A percentile compares a stretch with the other conserved stretches of the same genome.
These are phyloP conservation scores for Favolaschia claudopus DNA, from an alignment of 768 basidiomycete genomes.

Conservation along the genomic window DNA sequence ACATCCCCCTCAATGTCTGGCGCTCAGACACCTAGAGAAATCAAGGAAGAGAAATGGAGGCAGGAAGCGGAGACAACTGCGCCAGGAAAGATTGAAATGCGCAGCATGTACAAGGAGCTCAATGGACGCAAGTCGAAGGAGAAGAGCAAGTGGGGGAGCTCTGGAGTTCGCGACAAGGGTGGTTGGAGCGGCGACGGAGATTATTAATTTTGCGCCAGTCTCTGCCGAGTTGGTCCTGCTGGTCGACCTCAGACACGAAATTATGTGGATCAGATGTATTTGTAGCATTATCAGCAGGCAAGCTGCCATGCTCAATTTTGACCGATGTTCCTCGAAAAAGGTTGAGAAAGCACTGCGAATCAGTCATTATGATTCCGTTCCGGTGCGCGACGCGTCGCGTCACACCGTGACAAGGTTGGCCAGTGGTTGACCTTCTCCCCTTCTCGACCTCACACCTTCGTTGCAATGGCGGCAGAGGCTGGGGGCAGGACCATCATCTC, in stretches of 20 bases:
- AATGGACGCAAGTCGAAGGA: constrained; percentile 81
- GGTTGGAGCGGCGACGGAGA: constrained; percentile 62
- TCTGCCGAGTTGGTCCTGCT: too few relatives aligned
- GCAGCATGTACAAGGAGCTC: constrained; percentile 90
- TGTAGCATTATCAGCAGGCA: too few relatives aligned
- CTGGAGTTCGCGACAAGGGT: constrained; percentile 75
- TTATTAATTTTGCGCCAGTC: too few relatives aligned
- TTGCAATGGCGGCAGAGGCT: constrained; percentile 38
- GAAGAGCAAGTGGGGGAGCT: constrained; percentile 76
- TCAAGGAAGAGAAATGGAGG: constrained; percentile 81
- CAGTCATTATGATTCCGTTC: too few relatives aligned
- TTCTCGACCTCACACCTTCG: background rate
- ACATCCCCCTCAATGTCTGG: constrained; percentile 64
- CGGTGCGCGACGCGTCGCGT: too few relatives aligned
- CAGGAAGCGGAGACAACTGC: constrained; percentile 57
- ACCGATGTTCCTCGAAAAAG: too few relatives aligned
- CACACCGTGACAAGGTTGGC: too few relatives aligned
- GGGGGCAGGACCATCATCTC: constrained; percentile 62
- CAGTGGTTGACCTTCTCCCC: too few relatives aligned
- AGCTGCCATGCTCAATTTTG: too few relatives aligned
- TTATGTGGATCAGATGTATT: constrained; percentile 3
- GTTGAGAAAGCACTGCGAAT: too few relatives aligned
- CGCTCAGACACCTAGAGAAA: constrained; percentile 79
- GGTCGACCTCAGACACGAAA: background rate
- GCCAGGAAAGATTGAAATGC: constrained; percentile 85